These are phyloP conservation scores for Pseudozyma sp. DNA, from an alignment of 1,284 basidiomycete genomes.

Conservation along the genomic window DNA sequence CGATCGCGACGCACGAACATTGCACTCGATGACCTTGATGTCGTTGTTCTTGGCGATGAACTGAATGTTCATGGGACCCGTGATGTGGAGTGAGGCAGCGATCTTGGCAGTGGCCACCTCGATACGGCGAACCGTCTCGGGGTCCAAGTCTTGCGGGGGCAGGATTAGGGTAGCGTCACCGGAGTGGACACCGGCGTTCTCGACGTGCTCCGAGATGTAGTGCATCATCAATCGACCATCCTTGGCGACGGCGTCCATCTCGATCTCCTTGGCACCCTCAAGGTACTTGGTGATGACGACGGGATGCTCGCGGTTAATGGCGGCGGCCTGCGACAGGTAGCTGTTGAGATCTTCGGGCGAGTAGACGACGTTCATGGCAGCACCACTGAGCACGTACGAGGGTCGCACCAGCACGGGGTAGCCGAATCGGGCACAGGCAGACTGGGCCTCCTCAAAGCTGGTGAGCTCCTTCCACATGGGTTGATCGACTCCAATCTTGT, in stretches of 20 bases:
- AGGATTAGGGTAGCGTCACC: conserved; percentile 98
- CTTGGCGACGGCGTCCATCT: conserved; percentile 98
- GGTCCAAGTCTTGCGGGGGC: conserved; percentile 96
- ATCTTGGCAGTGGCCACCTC: conserved; percentile 97
- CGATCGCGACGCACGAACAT: conserved; percentile 94
- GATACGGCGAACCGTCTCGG: conserved; percentile 92
- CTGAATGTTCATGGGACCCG: conserved; percentile 99
- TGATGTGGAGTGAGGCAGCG: conserved; percentile 92
- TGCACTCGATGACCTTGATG: conserved; percentile 99
- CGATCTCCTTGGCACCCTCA: conserved; percentile 99
- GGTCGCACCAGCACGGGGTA: conserved; percentile 97
- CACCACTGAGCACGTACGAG: conserved; percentile 96
- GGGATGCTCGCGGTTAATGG: conserved; percentile 95
- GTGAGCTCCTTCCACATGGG: conserved; percentile 97
- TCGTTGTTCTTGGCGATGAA: conserved; percentile 99
- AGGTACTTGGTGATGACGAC: conserved; percentile 99
- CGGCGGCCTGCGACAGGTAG: conserved; percentile 94
- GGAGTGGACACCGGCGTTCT: conserved; percentile 97
- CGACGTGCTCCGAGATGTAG: conserved; percentile 98
- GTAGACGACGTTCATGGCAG: conserved; percentile 99
- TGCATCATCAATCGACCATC: conserved; percentile 99
- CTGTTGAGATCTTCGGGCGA: conserved; percentile 88
- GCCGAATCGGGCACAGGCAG: conserved; percentile 71
- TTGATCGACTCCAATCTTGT: conserved; percentile 97
- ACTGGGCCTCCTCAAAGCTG: conserved; percentile 85